Evolutionary conservation across 768 basidiomycete species (phyloP), one percentile per base, ranked within the genome.

Genomic region (Russula abietina): DNA sequence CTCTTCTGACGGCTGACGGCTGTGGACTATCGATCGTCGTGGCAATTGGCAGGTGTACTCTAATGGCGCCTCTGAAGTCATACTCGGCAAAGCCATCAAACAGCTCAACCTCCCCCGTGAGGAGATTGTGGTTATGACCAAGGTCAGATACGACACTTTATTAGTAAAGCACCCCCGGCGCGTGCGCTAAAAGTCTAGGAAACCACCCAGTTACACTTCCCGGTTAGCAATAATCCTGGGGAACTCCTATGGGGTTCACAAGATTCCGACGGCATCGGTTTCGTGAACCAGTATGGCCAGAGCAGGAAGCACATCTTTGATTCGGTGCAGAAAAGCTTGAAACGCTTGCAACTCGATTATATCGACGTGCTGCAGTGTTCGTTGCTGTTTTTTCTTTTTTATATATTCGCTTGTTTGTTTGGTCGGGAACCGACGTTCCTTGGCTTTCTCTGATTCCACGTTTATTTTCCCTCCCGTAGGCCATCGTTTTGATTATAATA

Each of bases 291-390:
- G 48, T 46, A 70, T 11, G 76, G 76, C 3, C 66, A 74, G 3
- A 73, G 68, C 56, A 72, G 78, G 36, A 79, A 81, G 76, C 80
- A 82, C 69, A 85, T 87, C 70, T 86, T 87, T 65, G 84, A 82
- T 41, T 73, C 80, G 14, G 79, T 81, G 14, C 84, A 84, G 65
- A 72, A 74, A 26, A 83, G 82, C 56, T 71, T 90, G 58, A 72
- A 85, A 67, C 77, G 88, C 38, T 76, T 91, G 11, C 84, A 88
- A 55, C 73, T 87, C 33, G 88, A 90, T 55, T 89, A 89, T 63
- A 77, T 91, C 66, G 89, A 90, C 69, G 72, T 89, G 1, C 72
- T 88, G 10, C 87, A 89, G 74, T 86, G 86, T 78, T 53, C 55
- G 61, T 52, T 19, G 7, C 38, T 8, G 0, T 26, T 16, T 19